phyloP scores from a whole-genome alignment of 805 yeast species.

The Ogataea allantospora region DNA sequence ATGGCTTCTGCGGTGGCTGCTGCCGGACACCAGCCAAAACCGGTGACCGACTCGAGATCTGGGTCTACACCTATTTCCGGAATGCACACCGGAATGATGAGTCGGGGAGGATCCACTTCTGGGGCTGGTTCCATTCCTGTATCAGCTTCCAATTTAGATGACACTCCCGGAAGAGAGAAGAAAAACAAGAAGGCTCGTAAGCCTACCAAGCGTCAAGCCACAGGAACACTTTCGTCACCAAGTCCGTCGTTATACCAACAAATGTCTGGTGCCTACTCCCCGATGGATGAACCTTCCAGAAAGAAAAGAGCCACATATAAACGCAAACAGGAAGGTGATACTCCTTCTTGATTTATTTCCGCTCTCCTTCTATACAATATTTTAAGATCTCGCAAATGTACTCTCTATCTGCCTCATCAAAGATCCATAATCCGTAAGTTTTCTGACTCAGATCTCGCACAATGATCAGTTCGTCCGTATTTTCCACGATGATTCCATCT shows the following conservation, averaged over 20 bases:
- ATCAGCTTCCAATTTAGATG: conserved; percentile 6
- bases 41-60: conserved; percentile 4
- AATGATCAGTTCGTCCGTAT: conserved; percentile 67
- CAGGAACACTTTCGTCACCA: conserved; percentile 23
- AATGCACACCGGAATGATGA: conserved; percentile 1
- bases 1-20: conserved; percentile 35
- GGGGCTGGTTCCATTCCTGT: conserved; percentile 7
- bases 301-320: conserved; percentile 31
- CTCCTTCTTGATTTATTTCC: conserved; percentile 2
- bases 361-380: conserved; percentile 26
- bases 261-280: conserved; percentile 28
- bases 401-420: conserved; percentile 63
- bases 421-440: conserved; percentile 77
- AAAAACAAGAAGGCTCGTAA: conserved; percentile 31
- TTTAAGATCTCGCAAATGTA: conserved; percentile 46
- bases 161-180: conserved; percentile 15
- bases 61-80: conserved; percentile 7
- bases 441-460: conserved; percentile 66
- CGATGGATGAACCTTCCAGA: conserved; percentile 26
- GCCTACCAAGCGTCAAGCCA: conserved; percentile 32
- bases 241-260: conserved; percentile 29
- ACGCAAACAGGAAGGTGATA: conserved; percentile 21
- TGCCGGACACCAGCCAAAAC: conserved; percentile 16
- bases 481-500: conserved; percentile 60
- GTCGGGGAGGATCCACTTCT: conserved; percentile 7